These are phyloP conservation scores for Myrica gale DNA, from an alignment of 306 rosid genomes.

Conservation along the genomic window DNA sequence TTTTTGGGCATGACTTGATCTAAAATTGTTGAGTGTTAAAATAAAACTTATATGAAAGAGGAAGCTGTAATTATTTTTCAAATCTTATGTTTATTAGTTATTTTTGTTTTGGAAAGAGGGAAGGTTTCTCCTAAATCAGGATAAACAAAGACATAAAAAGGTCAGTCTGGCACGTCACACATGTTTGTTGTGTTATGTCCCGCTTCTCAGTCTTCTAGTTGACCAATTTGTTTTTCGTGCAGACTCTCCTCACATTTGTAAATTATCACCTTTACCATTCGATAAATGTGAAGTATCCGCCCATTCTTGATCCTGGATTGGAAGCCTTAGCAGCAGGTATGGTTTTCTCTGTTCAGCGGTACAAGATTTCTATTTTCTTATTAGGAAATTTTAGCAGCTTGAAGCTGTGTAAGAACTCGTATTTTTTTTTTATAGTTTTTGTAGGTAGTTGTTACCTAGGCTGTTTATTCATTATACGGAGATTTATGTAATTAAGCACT, in stretches of 20 bases:
- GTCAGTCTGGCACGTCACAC: neutral
- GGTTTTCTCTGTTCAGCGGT: neutral
- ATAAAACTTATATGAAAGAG: neutral
- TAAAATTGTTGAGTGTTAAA: neutral
- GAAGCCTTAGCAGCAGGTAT: constrained; percentile 86
- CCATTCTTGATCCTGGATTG: constrained; percentile 68
- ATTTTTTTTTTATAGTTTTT: neutral
- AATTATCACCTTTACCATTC: constrained; percentile 75
- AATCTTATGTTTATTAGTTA: neutral
- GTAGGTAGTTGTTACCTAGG: neutral
- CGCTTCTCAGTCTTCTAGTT: constrained; percentile 10
- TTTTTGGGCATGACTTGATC: neutral
- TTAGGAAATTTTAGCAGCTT: constrained; percentile 4
- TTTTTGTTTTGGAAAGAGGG: neutral
- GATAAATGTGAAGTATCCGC: constrained; percentile 79
- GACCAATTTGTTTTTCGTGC: constrained; percentile 22
- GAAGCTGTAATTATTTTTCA: neutral
- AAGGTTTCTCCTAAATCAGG: neutral
- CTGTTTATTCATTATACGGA: neutral
- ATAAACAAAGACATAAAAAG: neutral
- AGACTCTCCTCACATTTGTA: constrained; percentile 78
- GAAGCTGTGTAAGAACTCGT: constrained; percentile 4
- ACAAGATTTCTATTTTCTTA: neutral
- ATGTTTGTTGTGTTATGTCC: neutral
- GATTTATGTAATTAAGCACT: neutral